Conservation (phyloP, 257 asterid genomes). For the Cinchona pubescens region DNA sequence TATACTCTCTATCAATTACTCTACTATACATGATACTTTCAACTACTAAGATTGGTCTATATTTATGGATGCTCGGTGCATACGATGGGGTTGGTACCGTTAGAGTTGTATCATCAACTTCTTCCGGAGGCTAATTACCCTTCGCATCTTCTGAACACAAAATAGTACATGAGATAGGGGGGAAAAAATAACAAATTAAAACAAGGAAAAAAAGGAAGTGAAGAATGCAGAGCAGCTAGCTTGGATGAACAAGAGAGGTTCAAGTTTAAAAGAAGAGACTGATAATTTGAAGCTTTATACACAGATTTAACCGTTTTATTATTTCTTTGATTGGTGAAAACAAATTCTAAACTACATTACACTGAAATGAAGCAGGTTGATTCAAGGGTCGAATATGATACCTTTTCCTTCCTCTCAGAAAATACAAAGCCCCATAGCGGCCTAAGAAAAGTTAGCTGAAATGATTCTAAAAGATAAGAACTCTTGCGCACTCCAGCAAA, state of each 20-base stretch:
- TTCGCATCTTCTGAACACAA: background rate
- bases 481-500: conserved; percentile 14
- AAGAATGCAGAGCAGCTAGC: no score
- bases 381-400: conserved; percentile 16
- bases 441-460: conserved; percentile 23
- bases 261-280: background rate
- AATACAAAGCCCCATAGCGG: conserved; percentile 24
- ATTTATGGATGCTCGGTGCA: background rate
- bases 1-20: no score
- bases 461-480: conserved; percentile 25
- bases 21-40: no score
- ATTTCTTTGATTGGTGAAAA: conserved; percentile 7
- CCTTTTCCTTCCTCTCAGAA: conserved; percentile 18
- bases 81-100: background rate
- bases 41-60: background rate
- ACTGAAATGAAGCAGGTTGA: conserved; percentile 31
- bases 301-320: conserved; percentile 27
- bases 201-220: background rate
- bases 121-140: background rate
- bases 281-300: conserved; percentile 28
- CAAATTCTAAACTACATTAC: conserved; percentile 42
- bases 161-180: no score
- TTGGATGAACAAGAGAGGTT: background rate
- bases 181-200: background rate
- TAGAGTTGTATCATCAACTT: background rate